Conservation (phyloP, 306 rosid species). For the Dalbergia cultrata region DNA sequence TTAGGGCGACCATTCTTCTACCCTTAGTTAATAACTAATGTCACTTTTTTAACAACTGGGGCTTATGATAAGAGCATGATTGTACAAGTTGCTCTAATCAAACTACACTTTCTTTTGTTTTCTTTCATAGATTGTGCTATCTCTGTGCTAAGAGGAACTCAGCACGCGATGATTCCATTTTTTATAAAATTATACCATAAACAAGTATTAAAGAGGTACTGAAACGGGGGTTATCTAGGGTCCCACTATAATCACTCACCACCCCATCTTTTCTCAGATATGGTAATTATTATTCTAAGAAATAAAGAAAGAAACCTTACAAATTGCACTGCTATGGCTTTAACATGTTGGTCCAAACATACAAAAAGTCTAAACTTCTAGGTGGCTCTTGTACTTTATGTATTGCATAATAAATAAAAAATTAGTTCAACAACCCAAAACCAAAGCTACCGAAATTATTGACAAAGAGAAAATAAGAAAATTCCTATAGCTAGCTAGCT, state of each 20-base stretch:
- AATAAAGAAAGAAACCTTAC: background rate
- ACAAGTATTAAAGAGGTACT: conserved; percentile 24
- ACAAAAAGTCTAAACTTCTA: conserved; percentile 32
- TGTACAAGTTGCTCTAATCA: conserved; percentile 44
- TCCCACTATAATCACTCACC: conserved; percentile 42
- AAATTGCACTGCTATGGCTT: conserved; percentile 16
- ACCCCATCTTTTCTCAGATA: conserved; percentile 27
- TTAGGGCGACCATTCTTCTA: conserved; percentile 42
- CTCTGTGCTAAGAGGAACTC: conserved; percentile 21
- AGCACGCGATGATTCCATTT: background rate
- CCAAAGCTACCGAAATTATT: conserved; percentile 24
- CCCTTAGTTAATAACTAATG: conserved; percentile 22
- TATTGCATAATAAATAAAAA: conserved; percentile 15
- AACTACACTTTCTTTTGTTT: background rate
- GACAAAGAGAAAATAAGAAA: conserved; percentile 38
- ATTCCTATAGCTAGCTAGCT: background rate
- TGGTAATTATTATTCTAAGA: conserved; percentile 6
- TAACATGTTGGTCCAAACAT: conserved; percentile 28
- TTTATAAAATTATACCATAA: conserved; percentile 33
- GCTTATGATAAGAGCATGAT: conserved; percentile 61
- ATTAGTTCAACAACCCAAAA: conserved; percentile 44
- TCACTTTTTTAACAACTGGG: conserved; percentile 38
- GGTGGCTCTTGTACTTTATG: conserved; percentile 36
- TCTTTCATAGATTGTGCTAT: conserved; percentile 5
- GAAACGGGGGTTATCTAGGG: conserved; percentile 16